phyloP scores from a whole-genome alignment of 2,329 filamentous ascomycete species.

The Rachicladosporium sp. region DNA sequence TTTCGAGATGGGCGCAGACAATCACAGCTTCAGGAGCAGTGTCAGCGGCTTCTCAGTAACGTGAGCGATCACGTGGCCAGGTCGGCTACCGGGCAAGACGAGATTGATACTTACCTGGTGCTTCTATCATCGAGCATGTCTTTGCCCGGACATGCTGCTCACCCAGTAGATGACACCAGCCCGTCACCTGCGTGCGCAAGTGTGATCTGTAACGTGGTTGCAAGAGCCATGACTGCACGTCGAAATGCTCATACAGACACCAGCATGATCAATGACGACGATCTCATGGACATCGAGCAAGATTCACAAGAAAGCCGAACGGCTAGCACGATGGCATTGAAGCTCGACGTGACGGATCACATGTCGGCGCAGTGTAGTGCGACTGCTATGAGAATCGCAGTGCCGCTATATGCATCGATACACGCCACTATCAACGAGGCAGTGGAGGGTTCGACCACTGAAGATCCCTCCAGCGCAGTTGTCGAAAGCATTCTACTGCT shows the following conservation, averaged over 20 bases:
- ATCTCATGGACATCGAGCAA: conserved; percentile 46
- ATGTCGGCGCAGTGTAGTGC: conserved; percentile 13
- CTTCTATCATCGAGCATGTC: no score
- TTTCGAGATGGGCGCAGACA: conserved; percentile 17
- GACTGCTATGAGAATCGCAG: conserved; percentile 10
- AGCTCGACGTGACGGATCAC: conserved; percentile 36
- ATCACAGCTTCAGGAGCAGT: conserved; percentile 16
- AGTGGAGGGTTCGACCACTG: not conserved
- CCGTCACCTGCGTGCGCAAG: no score
- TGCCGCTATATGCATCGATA: conserved; percentile 13
- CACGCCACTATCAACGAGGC: not conserved
- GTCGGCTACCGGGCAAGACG: conserved; percentile 29
- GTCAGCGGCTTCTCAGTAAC: conserved; percentile 15
- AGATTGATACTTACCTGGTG: conserved; percentile 24
- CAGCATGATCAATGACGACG: no score
- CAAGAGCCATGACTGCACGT: no score
- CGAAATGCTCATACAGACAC: no score
- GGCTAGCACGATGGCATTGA: conserved; percentile 23
- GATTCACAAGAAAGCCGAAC: conserved; percentile 45
- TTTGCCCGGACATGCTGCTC: no score
- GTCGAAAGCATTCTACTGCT: conserved; percentile 15
- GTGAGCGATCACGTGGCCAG: conserved; percentile 25
- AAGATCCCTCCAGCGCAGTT: conserved; percentile 7
- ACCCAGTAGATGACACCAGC: no score
- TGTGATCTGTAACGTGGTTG: no score